Evolutionary conservation across 208 protist genomes (phyloP).

Genomic region (Leishmania braziliensis): DNA sequence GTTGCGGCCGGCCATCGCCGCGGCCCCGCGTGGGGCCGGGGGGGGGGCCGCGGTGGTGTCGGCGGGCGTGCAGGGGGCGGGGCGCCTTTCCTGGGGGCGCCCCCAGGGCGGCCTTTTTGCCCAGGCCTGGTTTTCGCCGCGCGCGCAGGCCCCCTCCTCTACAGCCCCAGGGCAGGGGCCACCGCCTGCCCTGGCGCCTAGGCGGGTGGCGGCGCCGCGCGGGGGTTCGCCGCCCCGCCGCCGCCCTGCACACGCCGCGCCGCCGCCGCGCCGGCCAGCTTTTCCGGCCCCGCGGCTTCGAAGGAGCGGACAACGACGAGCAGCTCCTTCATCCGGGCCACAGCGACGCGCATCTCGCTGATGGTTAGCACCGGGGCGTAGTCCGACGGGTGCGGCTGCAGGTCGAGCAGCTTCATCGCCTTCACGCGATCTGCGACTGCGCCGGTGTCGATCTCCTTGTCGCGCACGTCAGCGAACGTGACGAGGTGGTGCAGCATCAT

Average conservation of each 20-base stretch:
- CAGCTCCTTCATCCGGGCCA: constrained; percentile 62
- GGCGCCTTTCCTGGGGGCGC: too few relatives aligned
- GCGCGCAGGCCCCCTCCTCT: too few relatives aligned
- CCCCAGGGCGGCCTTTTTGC: too few relatives aligned
- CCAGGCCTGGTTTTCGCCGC: too few relatives aligned
- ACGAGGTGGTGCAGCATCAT: constrained; percentile 87
- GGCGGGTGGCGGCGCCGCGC: background rate
- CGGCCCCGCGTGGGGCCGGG: background rate
- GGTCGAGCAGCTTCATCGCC: constrained; percentile 24
- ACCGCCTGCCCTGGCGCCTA: too few relatives aligned
- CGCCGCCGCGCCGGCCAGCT: constrained; percentile 19
- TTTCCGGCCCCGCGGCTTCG: constrained; percentile 30
- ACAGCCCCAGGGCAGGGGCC: too few relatives aligned
- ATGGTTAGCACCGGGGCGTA: constrained; percentile 62
- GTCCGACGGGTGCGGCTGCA: constrained; percentile 40
- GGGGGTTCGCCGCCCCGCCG: background rate
- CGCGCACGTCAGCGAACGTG: constrained; percentile 57
- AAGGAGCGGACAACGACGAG: constrained; percentile 44
- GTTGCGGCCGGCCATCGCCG: background rate
- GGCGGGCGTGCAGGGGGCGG: too few relatives aligned
- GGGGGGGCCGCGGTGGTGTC: too few relatives aligned
- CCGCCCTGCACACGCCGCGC: constrained; percentile 8
- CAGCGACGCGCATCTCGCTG: constrained; percentile 49
- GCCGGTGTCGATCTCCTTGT: constrained; percentile 67
- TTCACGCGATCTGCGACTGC: constrained; percentile 46